These are phyloP conservation scores for Physcomitrellopsis africana DNA, from an alignment of 225 moss, liverwort and hornwort genomes.

Conservation along the genomic window DNA sequence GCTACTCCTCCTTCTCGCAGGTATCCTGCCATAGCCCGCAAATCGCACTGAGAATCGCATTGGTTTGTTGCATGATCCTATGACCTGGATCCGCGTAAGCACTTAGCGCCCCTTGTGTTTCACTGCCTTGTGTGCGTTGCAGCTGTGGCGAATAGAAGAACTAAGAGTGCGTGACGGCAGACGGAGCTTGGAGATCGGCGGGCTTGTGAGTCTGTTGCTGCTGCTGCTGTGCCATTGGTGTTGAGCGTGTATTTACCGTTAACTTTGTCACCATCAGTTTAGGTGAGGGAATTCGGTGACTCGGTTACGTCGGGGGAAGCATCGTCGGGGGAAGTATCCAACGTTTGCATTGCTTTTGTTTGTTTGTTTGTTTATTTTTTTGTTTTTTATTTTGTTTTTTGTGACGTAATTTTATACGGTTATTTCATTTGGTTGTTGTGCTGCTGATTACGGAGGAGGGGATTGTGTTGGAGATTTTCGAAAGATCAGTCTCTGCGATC, in stretches of 20 bases:
- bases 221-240: constrained; percentile 1
- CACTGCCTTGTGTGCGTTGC: background rate
- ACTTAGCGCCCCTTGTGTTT: background rate
- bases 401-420: background rate
- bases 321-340: too few species aligned
- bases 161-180: background rate
- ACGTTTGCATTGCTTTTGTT: background rate
- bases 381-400: background rate
- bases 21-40: background rate
- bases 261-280: background rate
- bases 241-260: background rate
- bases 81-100: too few species aligned
- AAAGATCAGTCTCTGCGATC: too few species aligned
- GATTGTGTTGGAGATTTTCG: too few species aligned
- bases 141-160: background rate
- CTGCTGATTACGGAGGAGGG: too few species aligned
- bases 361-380: background rate
- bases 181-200: background rate
- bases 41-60: background rate
- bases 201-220: background rate
- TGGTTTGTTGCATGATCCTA: too few species aligned
- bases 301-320: too few species aligned
- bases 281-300: background rate
- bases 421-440: too few species aligned
- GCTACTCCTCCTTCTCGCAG: background rate